A percentile compares a stretch with the other conserved stretches of the same genome.
Conservation (phyloP, 164 flowering plant genomes). For the Stephania yunnanensis region DNA sequence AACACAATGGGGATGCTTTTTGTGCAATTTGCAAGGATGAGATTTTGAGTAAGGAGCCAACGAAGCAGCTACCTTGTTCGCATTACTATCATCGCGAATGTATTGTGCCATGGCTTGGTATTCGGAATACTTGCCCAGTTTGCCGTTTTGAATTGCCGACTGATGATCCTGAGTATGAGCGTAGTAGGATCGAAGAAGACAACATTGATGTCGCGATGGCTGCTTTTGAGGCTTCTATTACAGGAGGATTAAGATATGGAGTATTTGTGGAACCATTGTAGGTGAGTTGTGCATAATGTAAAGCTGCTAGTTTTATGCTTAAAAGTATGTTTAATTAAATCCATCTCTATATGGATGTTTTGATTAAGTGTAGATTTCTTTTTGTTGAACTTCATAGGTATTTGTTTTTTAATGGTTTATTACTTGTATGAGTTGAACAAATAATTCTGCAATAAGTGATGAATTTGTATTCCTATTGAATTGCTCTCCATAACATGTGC, state of each 20-base stretch:
- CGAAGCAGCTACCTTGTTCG: constrained; percentile 53
- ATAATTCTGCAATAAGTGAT: too few species aligned
- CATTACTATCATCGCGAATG: constrained; percentile 78
- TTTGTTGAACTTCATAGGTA: background rate
- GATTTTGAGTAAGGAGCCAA: constrained; percentile 33
- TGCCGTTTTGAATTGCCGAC: constrained; percentile 79
- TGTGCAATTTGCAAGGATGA: constrained; percentile 80
- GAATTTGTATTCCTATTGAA: too few species aligned
- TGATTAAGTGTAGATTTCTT: background rate
- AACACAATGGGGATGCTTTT: constrained; percentile 21
- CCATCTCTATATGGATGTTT: background rate
- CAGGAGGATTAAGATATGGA: constrained; percentile 13
- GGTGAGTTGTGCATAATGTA: constrained; percentile 15
- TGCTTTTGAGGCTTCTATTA: constrained; percentile 4
- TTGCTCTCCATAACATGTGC: too few species aligned
- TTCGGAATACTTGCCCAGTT: constrained; percentile 80
- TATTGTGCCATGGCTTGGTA: constrained; percentile 69
- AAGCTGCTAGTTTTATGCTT: constrained; percentile 8
- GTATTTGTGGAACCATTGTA: constrained; percentile 12
- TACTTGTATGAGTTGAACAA: background rate
- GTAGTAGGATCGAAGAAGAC: constrained; percentile 21
- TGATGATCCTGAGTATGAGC: constrained; percentile 67
- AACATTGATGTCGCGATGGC: too few species aligned
- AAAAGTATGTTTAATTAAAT: background rate
- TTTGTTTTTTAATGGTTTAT: background rate